Evolutionary conservation across 164 flowering plant species (phyloP).

Genomic region (Paratinospora sagittata): DNA sequence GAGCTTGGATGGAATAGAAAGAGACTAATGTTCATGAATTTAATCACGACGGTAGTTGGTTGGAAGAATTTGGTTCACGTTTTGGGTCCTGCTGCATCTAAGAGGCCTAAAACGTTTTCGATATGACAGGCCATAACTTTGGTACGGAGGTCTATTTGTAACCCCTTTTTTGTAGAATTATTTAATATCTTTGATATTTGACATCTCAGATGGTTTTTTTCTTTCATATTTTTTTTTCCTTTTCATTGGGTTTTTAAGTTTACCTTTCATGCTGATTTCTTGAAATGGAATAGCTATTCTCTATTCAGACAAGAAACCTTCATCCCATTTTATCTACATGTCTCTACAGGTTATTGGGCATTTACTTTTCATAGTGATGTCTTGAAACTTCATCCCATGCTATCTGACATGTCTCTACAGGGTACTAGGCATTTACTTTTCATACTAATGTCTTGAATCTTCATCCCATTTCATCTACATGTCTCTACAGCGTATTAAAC

Average conservation of each 20-base stretch:
- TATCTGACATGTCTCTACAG: too few relatives aligned
- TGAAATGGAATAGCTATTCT: neutral
- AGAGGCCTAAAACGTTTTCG: neutral
- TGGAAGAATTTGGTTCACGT: neutral
- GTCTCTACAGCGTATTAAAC: conserved; percentile 45
- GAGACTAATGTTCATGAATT: neutral
- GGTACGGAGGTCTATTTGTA: neutral
- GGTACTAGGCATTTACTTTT: neutral
- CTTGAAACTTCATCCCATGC: neutral
- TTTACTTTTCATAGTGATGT: neutral
- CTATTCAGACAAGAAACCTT: too few relatives aligned
- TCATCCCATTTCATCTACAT: neutral
- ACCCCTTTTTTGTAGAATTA: too few relatives aligned
- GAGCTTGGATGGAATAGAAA: neutral
- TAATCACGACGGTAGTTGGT: neutral
- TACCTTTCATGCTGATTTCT: neutral
- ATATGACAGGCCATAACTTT: neutral
- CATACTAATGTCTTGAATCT: neutral
- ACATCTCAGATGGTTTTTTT: neutral
- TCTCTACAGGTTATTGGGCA: neutral
- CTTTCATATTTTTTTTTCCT: too few relatives aligned
- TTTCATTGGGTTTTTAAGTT: too few relatives aligned
- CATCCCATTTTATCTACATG: neutral
- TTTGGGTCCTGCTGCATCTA: neutral
- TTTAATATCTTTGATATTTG: neutral